Conservation (phyloP, 352 stramenopile species). For the Phytopythium kandeliae region DNA sequence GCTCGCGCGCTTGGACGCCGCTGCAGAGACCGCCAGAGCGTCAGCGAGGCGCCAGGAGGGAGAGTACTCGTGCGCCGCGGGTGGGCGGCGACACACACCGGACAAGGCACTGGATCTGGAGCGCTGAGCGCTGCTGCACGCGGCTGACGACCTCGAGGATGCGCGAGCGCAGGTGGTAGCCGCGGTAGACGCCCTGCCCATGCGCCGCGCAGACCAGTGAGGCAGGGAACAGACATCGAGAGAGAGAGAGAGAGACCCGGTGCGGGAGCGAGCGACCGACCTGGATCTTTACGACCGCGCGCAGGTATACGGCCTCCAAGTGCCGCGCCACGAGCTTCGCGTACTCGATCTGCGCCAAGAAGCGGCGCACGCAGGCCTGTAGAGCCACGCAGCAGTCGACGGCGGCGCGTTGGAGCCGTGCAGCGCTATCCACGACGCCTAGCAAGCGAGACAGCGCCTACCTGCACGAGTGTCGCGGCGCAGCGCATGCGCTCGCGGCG, state of each 20-base stretch:
- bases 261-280: too few species aligned
- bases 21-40: slow-evolving; percentile 14
- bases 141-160: slow-evolving; percentile 41
- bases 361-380: slow-evolving; percentile 37
- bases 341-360: slow-evolving; percentile 41
- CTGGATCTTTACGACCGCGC: slow-evolving; percentile 43
- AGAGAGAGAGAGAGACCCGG: too few species aligned
- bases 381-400: neutral
- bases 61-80: too few species aligned
- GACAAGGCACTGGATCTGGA: slow-evolving; percentile 56
- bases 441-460: slow-evolving; percentile 1
- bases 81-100: slow-evolving; percentile 18
- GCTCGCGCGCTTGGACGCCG: slow-evolving; percentile 45
- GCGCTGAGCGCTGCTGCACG: slow-evolving; percentile 24
- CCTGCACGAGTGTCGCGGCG: slow-evolving; percentile 44
- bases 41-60: too few species aligned
- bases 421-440: too few species aligned
- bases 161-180: slow-evolving; percentile 32
- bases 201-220: neutral
- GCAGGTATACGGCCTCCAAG: slow-evolving; percentile 35
- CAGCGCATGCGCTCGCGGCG: slow-evolving; percentile 30
- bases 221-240: too few species aligned
- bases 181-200: slow-evolving; percentile 30
- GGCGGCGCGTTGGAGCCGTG: too few species aligned
- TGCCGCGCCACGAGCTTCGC: slow-evolving; percentile 28